phyloP scores from a whole-genome alignment of 495 filamentous ascomycete genomes.

The Endocarpon pusillum region DNA sequence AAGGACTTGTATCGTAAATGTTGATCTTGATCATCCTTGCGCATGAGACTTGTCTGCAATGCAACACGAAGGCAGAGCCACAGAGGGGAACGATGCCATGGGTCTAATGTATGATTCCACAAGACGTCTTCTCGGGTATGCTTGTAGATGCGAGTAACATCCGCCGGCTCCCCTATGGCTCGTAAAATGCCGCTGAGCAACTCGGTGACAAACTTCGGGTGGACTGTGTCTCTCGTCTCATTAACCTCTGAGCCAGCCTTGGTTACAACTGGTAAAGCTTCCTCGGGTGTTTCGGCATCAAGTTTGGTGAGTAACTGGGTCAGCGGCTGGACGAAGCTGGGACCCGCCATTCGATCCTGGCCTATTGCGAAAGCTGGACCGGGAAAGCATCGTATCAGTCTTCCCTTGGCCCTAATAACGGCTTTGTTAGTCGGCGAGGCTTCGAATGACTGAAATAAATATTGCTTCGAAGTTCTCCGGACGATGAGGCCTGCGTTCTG shows the following conservation, averaged over 20 bases:
- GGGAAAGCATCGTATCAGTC: slow-evolving; percentile 35
- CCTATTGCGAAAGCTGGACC: slow-evolving; percentile 23
- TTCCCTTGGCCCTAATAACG: slow-evolving; percentile 26
- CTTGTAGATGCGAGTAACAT: slow-evolving; percentile 26
- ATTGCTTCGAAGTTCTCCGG: slow-evolving; percentile 9
- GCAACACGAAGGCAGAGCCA: slow-evolving; percentile 40
- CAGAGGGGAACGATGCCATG: slow-evolving; percentile 35
- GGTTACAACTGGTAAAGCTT: slow-evolving; percentile 14
- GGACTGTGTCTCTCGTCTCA: slow-evolving; percentile 30
- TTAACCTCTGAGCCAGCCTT: slow-evolving; percentile 18
- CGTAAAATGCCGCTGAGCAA: slow-evolving; percentile 27
- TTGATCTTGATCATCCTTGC: slow-evolving; percentile 1
- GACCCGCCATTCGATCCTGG: slow-evolving; percentile 12
- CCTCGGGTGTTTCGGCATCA: slow-evolving; percentile 14
- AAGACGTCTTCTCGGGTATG: slow-evolving; percentile 38
- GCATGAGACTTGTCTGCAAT: slow-evolving; percentile 20
- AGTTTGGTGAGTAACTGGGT: slow-evolving; percentile 19
- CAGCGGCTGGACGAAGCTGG: slow-evolving; percentile 18
- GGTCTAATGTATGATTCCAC: slow-evolving; percentile 20
- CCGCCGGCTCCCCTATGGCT: slow-evolving; percentile 19
- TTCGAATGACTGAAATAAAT: slow-evolving; percentile 33
- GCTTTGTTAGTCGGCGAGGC: slow-evolving; percentile 23
- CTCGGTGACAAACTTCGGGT: slow-evolving; percentile 34
- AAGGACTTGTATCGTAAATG: slow-evolving; percentile 30
- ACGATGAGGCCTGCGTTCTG: slow-evolving; percentile 41